phyloP scores from a whole-genome alignment of 345 rosid genomes.

The Eucalyptus melliodora region DNA sequence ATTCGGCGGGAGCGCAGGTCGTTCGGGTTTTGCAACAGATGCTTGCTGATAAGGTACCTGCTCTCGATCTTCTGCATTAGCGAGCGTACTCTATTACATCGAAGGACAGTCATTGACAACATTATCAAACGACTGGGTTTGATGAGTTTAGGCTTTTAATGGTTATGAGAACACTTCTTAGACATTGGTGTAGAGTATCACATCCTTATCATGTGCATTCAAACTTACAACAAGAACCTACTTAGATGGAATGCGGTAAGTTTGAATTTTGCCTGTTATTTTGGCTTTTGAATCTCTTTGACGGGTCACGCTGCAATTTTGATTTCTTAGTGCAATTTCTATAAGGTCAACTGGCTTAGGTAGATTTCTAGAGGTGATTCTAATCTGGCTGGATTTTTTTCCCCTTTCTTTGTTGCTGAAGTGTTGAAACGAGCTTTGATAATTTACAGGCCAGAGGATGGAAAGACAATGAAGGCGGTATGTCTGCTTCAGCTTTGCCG shows the following conservation, averaged over 20 bases:
- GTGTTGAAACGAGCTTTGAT: background rate
- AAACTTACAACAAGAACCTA: conserved; percentile 92
- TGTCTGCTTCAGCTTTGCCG: conserved; percentile 76
- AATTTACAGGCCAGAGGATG: conserved; percentile 67
- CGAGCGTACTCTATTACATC: background rate
- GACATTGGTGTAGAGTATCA: conserved; percentile 88
- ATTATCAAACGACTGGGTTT: background rate
- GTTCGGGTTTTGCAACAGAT: conserved; percentile 98
- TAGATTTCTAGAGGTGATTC: background rate
- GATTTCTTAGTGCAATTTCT: background rate
- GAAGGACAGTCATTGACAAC: background rate
- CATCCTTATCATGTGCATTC: conserved; percentile 90
- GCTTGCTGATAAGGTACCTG: conserved; percentile 81
- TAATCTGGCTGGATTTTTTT: background rate
- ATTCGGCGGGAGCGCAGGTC: conserved; percentile 98
- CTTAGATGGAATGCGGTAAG: conserved; percentile 90
- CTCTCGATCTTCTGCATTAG: background rate
- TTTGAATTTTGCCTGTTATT: background rate
- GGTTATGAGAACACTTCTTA: conserved; percentile 77
- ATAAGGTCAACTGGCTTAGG: background rate
- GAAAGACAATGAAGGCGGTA: conserved; percentile 58
- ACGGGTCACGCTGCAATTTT: background rate
- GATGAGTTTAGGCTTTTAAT: conserved; percentile 42
- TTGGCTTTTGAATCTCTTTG: background rate
- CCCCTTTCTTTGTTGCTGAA: background rate